Conservation (phyloP, 768 basidiomycete genomes). For the Crepidotus variabilis region DNA sequence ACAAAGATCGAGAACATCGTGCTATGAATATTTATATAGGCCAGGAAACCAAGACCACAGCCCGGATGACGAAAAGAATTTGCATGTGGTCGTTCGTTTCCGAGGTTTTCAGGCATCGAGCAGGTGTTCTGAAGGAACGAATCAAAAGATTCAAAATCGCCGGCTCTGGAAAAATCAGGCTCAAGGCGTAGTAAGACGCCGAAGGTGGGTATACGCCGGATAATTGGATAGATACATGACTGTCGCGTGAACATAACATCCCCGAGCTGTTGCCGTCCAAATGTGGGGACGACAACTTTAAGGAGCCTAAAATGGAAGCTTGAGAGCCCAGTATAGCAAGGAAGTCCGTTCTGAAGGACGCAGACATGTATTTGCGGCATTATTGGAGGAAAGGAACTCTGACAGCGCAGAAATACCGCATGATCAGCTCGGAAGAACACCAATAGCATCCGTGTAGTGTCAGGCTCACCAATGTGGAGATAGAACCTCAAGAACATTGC, state of each 20-base stretch:
- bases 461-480: neutral
- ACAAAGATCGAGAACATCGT: neutral
- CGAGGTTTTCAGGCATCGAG: slow-evolving; percentile 7
- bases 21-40: neutral
- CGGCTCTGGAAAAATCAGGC: neutral
- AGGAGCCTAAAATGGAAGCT: neutral
- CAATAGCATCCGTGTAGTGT: neutral
- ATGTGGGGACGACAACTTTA: neutral
- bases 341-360: too few relatives aligned
- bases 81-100: neutral
- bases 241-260: neutral
- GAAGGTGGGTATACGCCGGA: neutral
- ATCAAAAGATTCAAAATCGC: neutral
- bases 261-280: neutral
- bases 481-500: neutral
- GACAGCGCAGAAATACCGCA: neutral
- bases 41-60: too few relatives aligned
- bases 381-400: neutral
- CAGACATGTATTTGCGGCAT: too few relatives aligned
- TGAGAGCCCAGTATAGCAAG: too few relatives aligned
- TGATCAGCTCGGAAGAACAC: neutral
- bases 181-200: neutral
- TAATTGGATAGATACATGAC: neutral
- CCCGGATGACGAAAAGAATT: neutral
- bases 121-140: neutral